Percentiles rank a stretch among this genome's conserved stretches.
These are phyloP conservation scores for Fagus crenata DNA, from an alignment of 306 rosid genomes.

Conservation along the genomic window DNA sequence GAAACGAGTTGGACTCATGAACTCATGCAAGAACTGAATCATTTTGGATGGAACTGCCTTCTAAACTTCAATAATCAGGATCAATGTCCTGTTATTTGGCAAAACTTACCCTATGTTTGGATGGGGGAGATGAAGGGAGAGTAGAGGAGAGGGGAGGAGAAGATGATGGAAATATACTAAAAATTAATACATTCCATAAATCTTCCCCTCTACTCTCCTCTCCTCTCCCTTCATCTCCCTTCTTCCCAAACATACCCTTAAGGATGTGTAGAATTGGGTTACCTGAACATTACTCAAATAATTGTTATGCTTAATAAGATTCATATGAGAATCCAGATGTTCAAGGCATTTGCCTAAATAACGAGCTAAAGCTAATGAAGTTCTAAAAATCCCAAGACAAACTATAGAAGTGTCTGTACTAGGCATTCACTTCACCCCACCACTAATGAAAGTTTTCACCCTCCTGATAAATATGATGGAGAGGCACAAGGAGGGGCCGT, in stretches of 20 bases:
- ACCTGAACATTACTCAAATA: neutral
- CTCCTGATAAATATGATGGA: too few species aligned
- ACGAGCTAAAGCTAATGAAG: neutral
- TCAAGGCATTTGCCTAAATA: neutral
- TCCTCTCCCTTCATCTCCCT: too few species aligned
- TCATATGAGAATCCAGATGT: neutral
- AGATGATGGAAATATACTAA: too few species aligned
- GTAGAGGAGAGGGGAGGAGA: too few species aligned
- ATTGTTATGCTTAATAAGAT: neutral
- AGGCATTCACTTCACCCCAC: neutral
- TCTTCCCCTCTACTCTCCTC: too few species aligned
- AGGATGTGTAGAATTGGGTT: slow-evolving; percentile 9
- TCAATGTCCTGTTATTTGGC: neutral
- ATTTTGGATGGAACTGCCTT: neutral
- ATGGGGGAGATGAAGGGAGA: too few species aligned
- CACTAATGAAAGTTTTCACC: too few species aligned
- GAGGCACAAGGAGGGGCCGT: too few species aligned
- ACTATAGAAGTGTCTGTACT: neutral
- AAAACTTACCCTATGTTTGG: neutral
- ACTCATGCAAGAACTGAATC: neutral
- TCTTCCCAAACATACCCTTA: too few species aligned
- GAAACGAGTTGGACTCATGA: slow-evolving; percentile 7
- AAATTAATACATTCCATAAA: too few species aligned
- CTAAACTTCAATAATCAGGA: neutral
- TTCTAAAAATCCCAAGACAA: neutral